Evolutionary conservation across 139 green algal genomes (phyloP), one percentile per base, ranked within the genome.

Genomic region (Helicosporidium sp.): DNA sequence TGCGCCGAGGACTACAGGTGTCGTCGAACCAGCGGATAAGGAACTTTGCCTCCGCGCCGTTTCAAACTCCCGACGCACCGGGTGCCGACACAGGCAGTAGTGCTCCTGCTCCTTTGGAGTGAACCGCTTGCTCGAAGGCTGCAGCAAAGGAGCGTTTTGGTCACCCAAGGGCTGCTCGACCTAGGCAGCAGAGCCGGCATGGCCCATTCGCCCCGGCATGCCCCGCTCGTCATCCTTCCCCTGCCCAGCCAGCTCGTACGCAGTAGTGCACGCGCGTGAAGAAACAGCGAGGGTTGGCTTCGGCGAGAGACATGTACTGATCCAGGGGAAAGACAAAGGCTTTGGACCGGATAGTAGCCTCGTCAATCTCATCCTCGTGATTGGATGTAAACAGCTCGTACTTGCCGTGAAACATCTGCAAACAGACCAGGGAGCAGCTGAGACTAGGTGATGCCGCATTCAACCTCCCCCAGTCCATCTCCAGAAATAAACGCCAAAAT

Each of bases 361-460:
- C 1, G 31, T 1, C 13, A 18, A 37, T 37, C 10, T 37, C 31
- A 37, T 86, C 72, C 4, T 28, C 25, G 40, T 85, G 73, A 45
- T 84, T 70, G 13, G 59, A 75, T 7, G 49, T 43, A 42, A 91
- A 88, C 41, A 91, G 54, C 68, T 91, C 80, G 43, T 71, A 61
- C 41, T 6, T n/a, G 25, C 40, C 37, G 15, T 49, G 50, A 28
- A 40, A 57, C 10, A 26, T 25, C 42, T 50, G 31, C 36, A 47
- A n/a, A 10, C 6, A 15, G 3, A 48, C 37, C 4, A 36, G 29
- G 7, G 12, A 37, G 31, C 31, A 18, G 31, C 10, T 18, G 31
- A 37, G 31, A 13, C 13, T 10, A 37, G 10, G 31, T 10, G 31
- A 37, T 37, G 10, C 31, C 31, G 10, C 0, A 37, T 37, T 10